Percentiles rank a stretch among this genome's conserved stretches.
Evolutionary conservation across 1,139 yeast genomes (phyloP).

Genomic region (Magnusiomyces paraingens): DNA sequence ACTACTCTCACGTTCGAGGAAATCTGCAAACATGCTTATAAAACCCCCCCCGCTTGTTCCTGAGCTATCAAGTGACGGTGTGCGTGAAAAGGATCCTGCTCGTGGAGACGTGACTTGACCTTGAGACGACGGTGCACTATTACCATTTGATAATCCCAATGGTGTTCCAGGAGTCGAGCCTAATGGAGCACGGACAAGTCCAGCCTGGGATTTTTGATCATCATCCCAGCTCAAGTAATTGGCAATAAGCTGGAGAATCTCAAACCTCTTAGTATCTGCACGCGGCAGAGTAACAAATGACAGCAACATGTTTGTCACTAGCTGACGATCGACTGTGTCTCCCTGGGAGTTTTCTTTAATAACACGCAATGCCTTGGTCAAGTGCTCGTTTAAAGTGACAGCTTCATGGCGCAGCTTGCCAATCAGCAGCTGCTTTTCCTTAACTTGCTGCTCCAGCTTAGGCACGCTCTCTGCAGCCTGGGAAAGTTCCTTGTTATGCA

Average conservation of each 20-base stretch:
- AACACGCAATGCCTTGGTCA: conserved; percentile 80
- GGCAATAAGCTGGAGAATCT: conserved; percentile 77
- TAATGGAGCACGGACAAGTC: conserved; percentile 44
- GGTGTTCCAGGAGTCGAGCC: conserved; percentile 18
- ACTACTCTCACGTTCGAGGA: conserved; percentile 58
- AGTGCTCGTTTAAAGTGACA: conserved; percentile 87
- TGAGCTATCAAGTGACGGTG: conserved; percentile 13
- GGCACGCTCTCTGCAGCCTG: conserved; percentile 8
- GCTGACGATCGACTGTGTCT: conserved; percentile 77
- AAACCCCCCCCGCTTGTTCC: conserved; percentile 46
- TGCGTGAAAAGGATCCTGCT: conserved; percentile 25
- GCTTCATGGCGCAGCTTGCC: conserved; percentile 95
- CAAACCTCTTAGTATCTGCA: conserved; percentile 91
- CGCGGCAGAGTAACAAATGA: conserved; percentile 84
- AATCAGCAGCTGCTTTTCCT: conserved; percentile 69
- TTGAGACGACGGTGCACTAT: not conserved
- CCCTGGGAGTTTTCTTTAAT: conserved; percentile 69
- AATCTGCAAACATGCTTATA: conserved; percentile 85
- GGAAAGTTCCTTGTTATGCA: not conserved
- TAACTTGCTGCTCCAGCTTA: conserved; percentile 47
- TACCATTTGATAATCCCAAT: conserved; percentile 1
- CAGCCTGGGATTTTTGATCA: conserved; percentile 73
- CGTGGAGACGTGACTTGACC: conserved; percentile 17
- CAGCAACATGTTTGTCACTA: conserved; percentile 76
- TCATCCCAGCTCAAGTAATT: conserved; percentile 88